phyloP scores from a whole-genome alignment of 2,329 filamentous ascomycete genomes.

The Tolypocladium tundrense region DNA sequence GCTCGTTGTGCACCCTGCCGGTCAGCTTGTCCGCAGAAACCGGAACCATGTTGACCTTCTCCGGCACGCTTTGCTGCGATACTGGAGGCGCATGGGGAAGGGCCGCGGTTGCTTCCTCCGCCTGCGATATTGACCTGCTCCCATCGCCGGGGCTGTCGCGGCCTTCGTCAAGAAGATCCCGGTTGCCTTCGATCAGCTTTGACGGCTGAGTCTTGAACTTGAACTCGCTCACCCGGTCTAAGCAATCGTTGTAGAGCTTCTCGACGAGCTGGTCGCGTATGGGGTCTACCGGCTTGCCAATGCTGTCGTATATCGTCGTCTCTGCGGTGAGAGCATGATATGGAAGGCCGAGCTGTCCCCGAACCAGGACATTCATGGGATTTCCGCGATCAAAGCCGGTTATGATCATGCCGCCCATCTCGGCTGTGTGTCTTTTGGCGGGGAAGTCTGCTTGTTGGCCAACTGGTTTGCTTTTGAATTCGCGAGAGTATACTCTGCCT shows the following conservation, averaged over 20 bases:
- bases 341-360: slow-evolving; percentile 77
- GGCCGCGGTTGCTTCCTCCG: slow-evolving; percentile 59
- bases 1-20: slow-evolving; percentile 61
- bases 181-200: slow-evolving; percentile 72
- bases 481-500: slow-evolving; percentile 82
- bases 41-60: slow-evolving; percentile 47
- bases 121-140: slow-evolving; percentile 56
- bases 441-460: slow-evolving; percentile 40
- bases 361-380: slow-evolving; percentile 80
- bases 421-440: slow-evolving; percentile 64
- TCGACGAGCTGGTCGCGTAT: slow-evolving; percentile 75
- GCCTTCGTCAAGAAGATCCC: slow-evolving; percentile 70
- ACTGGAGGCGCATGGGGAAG: slow-evolving; percentile 45
- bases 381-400: slow-evolving; percentile 96
- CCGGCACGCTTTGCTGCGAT: slow-evolving; percentile 41
- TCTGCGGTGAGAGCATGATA: slow-evolving; percentile 74
- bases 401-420: slow-evolving; percentile 97
- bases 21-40: slow-evolving; percentile 60
- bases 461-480: slow-evolving; percentile 48
- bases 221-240: slow-evolving; percentile 85
- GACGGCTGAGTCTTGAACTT: slow-evolving; percentile 65
- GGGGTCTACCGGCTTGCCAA: slow-evolving; percentile 67
- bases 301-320: slow-evolving; percentile 82
- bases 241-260: slow-evolving; percentile 86
- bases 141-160: slow-evolving; percentile 66